Conservation (phyloP, 306 rosid genomes). For the Malus orientalis region DNA sequence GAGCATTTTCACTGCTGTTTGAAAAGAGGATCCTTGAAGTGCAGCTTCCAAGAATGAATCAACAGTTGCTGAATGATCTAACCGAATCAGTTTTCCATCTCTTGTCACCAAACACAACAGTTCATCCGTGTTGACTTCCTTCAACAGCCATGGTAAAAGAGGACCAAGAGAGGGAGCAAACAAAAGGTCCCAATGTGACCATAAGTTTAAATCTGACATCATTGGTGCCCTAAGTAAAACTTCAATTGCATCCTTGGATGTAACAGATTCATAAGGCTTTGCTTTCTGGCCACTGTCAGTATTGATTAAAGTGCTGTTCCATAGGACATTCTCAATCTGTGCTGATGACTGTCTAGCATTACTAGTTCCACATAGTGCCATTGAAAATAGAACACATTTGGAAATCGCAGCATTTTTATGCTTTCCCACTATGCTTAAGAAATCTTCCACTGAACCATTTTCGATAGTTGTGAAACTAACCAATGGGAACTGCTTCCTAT, state of each 20-base stretch:
- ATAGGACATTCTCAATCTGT: constrained; percentile 24
- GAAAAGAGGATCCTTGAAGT: constrained; percentile 66
- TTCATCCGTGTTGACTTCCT: constrained; percentile 55
- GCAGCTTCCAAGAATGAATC: constrained; percentile 86
- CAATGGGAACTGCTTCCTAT: constrained; percentile 65
- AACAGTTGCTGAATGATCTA: constrained; percentile 65
- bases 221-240: constrained; percentile 65
- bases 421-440: constrained; percentile 38
- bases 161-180: constrained; percentile 90
- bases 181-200: constrained; percentile 88
- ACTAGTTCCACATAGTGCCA: constrained; percentile 38
- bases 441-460: constrained; percentile 47
- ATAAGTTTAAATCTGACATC: constrained; percentile 71
- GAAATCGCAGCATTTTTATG: constrained; percentile 36
- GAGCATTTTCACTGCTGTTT: constrained; percentile 60
- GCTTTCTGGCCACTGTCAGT: constrained; percentile 18
- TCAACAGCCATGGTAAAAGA: constrained; percentile 64
- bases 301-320: constrained; percentile 24
- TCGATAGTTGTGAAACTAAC: constrained; percentile 47
- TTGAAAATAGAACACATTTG: constrained; percentile 63
- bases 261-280: constrained; percentile 24
- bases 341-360: constrained; percentile 29
- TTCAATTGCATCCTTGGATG: constrained; percentile 56
- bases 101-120: constrained; percentile 72
- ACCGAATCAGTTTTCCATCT: constrained; percentile 68